Base-by-base conservation (phyloP, 208 protist genomes). In the Leishmania tropica region DNA sequence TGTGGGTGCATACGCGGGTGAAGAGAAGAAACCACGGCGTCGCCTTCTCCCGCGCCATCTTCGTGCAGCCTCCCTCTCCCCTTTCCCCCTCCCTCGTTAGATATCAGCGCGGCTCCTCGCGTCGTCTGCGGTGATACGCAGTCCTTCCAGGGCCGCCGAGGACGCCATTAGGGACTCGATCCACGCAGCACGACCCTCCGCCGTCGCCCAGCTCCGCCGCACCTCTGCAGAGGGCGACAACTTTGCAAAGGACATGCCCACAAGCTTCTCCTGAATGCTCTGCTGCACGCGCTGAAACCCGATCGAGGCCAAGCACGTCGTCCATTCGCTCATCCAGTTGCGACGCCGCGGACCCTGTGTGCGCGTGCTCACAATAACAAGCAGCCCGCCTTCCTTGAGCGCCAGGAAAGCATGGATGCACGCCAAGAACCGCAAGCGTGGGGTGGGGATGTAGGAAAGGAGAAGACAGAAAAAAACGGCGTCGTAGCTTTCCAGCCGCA, bases 401-500 rank as follows among this genome's bases (percentile, higher is more conserved):
- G 89, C 93, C 35, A 96, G 78, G 75, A 88, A 93, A 19, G 95
- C 95, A 65, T 97, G 86, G 56, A 93, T 84, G 79, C 93, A 96
- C 42, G 92, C 92, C n/a, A 81, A 84, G 79, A 90, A 96, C 28
- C 95, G 93, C 74, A 98, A 76, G 3, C 86, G 83, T 3, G 95
- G 87, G 24, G 89, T 93, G 8, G 95, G 95, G 67, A 98, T 80
- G 86, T 96, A 98, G 11, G 93, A 96, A 11, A 98, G 90, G 37
- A 98, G 83, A 35, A 98, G 83, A 76, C 92, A 97, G 77, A 97
- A 97, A 68, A 94, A 86, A 5, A 97, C 90, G 13, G 81, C 93
- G 75, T 97, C 92, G 78, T 85, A 94, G 68, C 84, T 80, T 37
- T 86, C 87, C 17, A 85, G 78, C 15, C 72, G 78, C 11, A 93